Conservation (phyloP, 345 rosid genomes). For the Raphanus raphanistrum region DNA sequence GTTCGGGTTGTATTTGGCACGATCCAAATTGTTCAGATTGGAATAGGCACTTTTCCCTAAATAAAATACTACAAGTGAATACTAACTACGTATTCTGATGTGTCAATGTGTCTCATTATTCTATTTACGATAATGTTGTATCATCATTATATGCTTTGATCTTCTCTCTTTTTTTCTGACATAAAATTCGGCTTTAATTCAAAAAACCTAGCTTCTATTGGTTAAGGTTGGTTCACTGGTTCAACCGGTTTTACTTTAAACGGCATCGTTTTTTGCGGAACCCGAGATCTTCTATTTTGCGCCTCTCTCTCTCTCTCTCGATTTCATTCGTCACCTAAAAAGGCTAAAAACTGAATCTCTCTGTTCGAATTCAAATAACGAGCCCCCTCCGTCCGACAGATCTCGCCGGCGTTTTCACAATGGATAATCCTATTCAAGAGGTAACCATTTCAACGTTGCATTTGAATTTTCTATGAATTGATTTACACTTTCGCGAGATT, state of each 20-base stretch:
- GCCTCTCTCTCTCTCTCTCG: not conserved
- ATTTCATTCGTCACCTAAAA: not conserved
- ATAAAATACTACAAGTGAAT: too few species aligned
- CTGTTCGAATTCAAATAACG: not conserved
- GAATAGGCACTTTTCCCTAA: too few species aligned
- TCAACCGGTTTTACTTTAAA: not conserved
- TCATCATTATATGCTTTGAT: too few species aligned
- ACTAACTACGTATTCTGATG: too few species aligned
- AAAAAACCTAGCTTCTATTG: too few species aligned
- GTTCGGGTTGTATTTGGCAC: too few species aligned
- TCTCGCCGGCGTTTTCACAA: constrained; percentile 2
- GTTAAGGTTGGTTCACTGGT: not conserved
- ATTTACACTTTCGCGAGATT: not conserved
- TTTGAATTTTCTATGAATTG: not conserved
- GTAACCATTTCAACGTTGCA: not conserved
- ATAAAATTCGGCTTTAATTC: too few species aligned
- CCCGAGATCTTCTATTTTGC: constrained; percentile 9
- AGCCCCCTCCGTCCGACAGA: not conserved
- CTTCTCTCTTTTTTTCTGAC: too few species aligned
- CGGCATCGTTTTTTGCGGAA: not conserved
- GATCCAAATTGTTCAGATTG: too few species aligned
- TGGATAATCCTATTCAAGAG: constrained; percentile 35
- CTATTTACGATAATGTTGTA: too few species aligned
- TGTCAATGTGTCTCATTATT: too few species aligned
- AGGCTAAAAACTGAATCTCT: not conserved